Base-by-base conservation (phyloP, 2,329 filamentous ascomycete genomes). In the Ophiognomonia clavigignenti-juglandacearum region DNA sequence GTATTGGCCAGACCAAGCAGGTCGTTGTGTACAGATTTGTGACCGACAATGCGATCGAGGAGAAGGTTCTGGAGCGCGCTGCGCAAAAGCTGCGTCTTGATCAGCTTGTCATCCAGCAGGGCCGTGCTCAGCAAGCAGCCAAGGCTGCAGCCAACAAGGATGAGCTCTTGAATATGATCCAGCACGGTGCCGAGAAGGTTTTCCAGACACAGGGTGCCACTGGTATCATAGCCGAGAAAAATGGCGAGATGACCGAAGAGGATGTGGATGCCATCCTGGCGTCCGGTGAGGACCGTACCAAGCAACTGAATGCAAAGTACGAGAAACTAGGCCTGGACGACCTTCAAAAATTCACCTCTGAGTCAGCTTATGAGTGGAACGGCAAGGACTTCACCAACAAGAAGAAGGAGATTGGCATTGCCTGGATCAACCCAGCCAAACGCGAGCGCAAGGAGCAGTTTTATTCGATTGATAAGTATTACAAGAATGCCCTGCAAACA, bases 381-480 rank as follows among this genome's bases (percentile, higher is more conserved):
- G 93, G 93, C 39, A 85, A 97, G 68, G 92, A 92, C 59, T 98
- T 98, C 64, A 88, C 90, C 44, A 88, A 86, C 49, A 81, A 85
- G 62, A 95, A 95, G 71, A 95, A 95, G 66, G 89, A 95, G 41
- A 88, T 96, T 53, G 89, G 88, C 40, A 79, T 96, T 55, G 91
- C 76, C 61, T 98, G 95, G 95, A 98, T 98, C 71, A 96, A 98
- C 59, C 95, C 93, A 2, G 84, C 92, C 14, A 98, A 98, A 75
- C 91, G 93, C 66, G 95, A 98, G 70, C 88, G 93, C 60, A 98
- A 97, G 67, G 92, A 97, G 62, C 90, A 96, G 63, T 90, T 89
- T 5, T 98, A 98, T 64, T 96, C 92, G 0, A 96, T 98, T 73
- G 95, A 98, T 65, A 95, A 96, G 66, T 98, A 98, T 70, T 98